phyloP scores from a whole-genome alignment of 805 yeast genomes.

The Kluyveromyces wickerhamii region DNA sequence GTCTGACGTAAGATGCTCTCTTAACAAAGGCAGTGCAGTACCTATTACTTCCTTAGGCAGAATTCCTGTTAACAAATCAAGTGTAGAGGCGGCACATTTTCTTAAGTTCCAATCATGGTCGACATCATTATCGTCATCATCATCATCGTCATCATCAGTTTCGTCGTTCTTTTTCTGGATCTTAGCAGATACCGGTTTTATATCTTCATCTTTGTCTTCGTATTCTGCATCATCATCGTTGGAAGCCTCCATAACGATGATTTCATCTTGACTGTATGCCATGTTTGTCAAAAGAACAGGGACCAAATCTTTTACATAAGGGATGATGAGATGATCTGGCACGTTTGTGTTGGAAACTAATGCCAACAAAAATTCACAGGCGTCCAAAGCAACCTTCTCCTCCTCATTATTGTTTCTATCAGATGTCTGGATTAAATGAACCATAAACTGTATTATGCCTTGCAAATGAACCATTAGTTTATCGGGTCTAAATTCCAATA shows the following conservation, averaged over 20 bases:
- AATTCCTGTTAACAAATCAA: conserved; percentile 68
- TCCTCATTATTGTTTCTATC: conserved; percentile 36
- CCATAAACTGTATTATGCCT: conserved; percentile 79
- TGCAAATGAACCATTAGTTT: conserved; percentile 69
- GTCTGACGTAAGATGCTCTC: conserved; percentile 55
- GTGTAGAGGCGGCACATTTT: conserved; percentile 89
- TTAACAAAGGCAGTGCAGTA: conserved; percentile 65
- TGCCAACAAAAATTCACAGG: conserved; percentile 82
- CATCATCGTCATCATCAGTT: conserved; percentile 61
- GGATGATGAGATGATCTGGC: conserved; percentile 45
- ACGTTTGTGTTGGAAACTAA: conserved; percentile 55
- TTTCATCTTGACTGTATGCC: conserved; percentile 83
- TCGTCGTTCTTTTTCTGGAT: conserved; percentile 40
- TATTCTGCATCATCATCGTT: conserved; percentile 65
- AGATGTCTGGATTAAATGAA: conserved; percentile 52
- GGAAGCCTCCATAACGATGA: conserved; percentile 49
- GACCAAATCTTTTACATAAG: conserved; percentile 54
- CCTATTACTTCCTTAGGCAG: conserved; percentile 61
- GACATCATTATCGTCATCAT: conserved; percentile 59
- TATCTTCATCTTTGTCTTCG: conserved; percentile 82
- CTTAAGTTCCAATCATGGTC: conserved; percentile 82
- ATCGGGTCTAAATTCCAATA: conserved; percentile 74
- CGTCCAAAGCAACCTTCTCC: conserved; percentile 79
- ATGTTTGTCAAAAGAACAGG: conserved; percentile 73
- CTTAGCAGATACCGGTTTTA: conserved; percentile 72